Evolutionary conservation across 805 yeast species (phyloP).

Genomic region (Wickerhamiella spandovensis): DNA sequence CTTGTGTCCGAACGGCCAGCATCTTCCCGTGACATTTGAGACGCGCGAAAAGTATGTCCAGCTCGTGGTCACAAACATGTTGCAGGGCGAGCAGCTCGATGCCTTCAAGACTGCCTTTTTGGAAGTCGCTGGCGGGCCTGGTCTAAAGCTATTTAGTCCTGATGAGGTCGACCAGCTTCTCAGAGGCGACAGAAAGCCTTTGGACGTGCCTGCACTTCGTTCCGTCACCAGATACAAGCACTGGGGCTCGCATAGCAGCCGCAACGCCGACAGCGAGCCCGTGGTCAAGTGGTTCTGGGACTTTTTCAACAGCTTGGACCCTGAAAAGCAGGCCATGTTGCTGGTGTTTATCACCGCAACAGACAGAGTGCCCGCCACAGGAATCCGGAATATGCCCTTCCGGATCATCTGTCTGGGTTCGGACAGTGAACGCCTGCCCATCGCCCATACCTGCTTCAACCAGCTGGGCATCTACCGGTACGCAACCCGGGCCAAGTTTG

Average conservation of each 20-base stretch:
- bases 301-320: slow-evolving; percentile 36
- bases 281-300: slow-evolving; percentile 83
- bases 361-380: slow-evolving; percentile 87
- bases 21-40: slow-evolving; percentile 38
- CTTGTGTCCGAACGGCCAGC: slow-evolving; percentile 46
- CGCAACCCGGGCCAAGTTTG: slow-evolving; percentile 38
- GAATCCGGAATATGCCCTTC: slow-evolving; percentile 61
- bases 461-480: slow-evolving; percentile 71
- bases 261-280: slow-evolving; percentile 15
- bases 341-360: slow-evolving; percentile 78
- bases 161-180: slow-evolving; percentile 68
- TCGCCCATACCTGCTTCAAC: slow-evolving; percentile 91
- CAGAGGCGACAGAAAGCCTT: slow-evolving; percentile 60
- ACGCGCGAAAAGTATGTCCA: slow-evolving; percentile 52
- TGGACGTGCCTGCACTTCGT: slow-evolving; percentile 54
- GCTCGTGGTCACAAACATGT: slow-evolving; percentile 45
- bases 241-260: slow-evolving; percentile 33
- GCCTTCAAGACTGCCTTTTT: slow-evolving; percentile 61
- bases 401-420: slow-evolving; percentile 45
- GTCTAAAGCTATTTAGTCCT: slow-evolving; percentile 64
- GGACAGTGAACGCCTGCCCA: slow-evolving; percentile 47
- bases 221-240: slow-evolving; percentile 65
- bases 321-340: slow-evolving; percentile 43
- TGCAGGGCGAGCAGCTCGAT: slow-evolving; percentile 38
- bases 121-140: slow-evolving; percentile 66